A percentile compares a stretch with the other conserved stretches of the same genome.
Evolutionary conservation across 768 basidiomycete species (phyloP).

Genomic region (Hericium rajendrae): DNA sequence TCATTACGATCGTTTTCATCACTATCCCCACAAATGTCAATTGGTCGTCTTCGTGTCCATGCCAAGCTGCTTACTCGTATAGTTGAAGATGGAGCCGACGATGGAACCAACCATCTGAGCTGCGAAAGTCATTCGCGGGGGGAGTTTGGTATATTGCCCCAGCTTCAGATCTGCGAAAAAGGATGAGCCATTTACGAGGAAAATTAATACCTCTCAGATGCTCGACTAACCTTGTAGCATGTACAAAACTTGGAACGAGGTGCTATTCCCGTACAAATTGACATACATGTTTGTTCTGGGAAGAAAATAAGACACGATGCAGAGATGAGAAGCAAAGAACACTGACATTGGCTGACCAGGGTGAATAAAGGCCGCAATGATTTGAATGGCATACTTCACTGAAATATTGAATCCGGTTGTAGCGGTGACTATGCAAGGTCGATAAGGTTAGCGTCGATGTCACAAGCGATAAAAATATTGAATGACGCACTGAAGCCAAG

Average conservation of each 20-base stretch:
- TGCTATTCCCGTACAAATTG: conserved; percentile 43
- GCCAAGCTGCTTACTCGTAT: conserved; percentile 27
- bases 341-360: conserved; percentile 36
- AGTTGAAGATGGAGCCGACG: conserved; percentile 42
- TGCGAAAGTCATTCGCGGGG: conserved; percentile 38
- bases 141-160: conserved; percentile 46
- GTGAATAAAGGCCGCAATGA: conserved; percentile 41
- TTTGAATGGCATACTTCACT: conserved; percentile 40
- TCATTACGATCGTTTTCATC: conserved; percentile 38
- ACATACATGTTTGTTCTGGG: conserved; percentile 45
- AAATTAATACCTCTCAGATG: neutral
- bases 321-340: neutral
- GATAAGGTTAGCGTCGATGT: neutral
- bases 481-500: conserved; percentile 27
- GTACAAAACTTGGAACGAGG: conserved; percentile 41
- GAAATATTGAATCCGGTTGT: conserved; percentile 36
- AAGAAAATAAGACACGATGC: neutral
- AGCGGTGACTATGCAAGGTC: conserved; percentile 24
- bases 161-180: conserved; percentile 33
- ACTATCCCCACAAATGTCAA: conserved; percentile 20
- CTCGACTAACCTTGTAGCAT: conserved; percentile 33
- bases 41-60: neutral
- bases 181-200: neutral
- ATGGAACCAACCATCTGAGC: conserved; percentile 43
- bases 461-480: no score